A percentile compares a stretch with the other conserved stretches of the same genome.
These are phyloP conservation scores for Boletales sp. DNA, from an alignment of 768 basidiomycete species.

Conservation along the genomic window DNA sequence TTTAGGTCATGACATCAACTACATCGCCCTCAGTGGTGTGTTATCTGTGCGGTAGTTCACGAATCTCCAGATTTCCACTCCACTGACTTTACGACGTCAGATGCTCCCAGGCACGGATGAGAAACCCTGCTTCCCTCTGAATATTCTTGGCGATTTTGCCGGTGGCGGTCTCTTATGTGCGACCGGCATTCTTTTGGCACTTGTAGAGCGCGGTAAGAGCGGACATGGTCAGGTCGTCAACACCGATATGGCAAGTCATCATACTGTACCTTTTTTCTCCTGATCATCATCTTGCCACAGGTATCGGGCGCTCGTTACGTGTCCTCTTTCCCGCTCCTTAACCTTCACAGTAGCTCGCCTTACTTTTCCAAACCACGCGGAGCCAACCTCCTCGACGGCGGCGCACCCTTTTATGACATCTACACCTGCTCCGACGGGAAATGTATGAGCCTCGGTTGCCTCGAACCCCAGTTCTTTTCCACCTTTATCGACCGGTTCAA, in stretches of 20 bases:
- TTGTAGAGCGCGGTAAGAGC: constrained; percentile 61
- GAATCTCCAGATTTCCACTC: not conserved
- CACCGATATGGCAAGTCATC: constrained; percentile 61
- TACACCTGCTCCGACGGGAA: constrained; percentile 70
- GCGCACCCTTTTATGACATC: constrained; percentile 72
- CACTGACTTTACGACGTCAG: constrained; percentile 28
- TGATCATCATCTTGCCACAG: constrained; percentile 34
- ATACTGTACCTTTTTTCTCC: not conserved
- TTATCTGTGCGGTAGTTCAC: constrained; percentile 47
- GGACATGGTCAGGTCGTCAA: constrained; percentile 73
- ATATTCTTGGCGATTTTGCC: constrained; percentile 79
- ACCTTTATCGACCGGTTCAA: constrained; percentile 56
- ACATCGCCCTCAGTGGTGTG: constrained; percentile 74
- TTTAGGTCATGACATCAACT: constrained; percentile 81
- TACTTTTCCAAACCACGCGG: constrained; percentile 48
- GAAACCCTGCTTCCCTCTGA: constrained; percentile 70
- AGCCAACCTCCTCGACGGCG: constrained; percentile 65
- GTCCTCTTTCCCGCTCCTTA: constrained; percentile 66
- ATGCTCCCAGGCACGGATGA: constrained; percentile 63
- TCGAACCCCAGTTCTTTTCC: constrained; percentile 71
- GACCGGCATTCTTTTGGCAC: constrained; percentile 68
- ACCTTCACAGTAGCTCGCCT: constrained; percentile 30
- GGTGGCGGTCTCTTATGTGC: constrained; percentile 76
- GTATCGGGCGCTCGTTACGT: constrained; percentile 78
- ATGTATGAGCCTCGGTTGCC: constrained; percentile 75